These are phyloP conservation scores for Prunus davidiana DNA, from an alignment of 306 rosid species.

Conservation along the genomic window DNA sequence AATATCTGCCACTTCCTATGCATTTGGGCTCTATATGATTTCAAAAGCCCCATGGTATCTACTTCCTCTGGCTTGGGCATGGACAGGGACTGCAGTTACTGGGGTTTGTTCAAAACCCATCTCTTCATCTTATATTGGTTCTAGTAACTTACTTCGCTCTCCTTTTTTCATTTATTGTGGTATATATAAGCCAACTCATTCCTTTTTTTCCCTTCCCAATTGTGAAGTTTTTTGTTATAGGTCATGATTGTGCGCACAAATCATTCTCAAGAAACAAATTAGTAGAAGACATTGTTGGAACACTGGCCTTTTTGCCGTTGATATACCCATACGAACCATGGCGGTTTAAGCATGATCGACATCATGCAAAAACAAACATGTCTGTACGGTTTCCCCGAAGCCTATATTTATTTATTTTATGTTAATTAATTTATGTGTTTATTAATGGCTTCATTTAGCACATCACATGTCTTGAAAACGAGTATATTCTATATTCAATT, in stretches of 20 bases:
- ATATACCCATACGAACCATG: conserved; percentile 97
- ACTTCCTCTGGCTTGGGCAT: conserved; percentile 99
- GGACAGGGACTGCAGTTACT: conserved; percentile 96
- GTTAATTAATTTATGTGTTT: not conserved
- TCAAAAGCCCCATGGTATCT: conserved; percentile 94
- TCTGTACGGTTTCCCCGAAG: conserved; percentile 30
- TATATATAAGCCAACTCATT: conserved; percentile 25
- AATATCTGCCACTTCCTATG: conserved; percentile 79
- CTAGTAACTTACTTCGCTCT: not conserved
- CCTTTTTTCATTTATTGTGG: not conserved
- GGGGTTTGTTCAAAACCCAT: conserved; percentile 70
- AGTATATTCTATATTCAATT: not conserved
- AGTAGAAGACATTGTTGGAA: conserved; percentile 93
- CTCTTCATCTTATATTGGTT: conserved; percentile 15
- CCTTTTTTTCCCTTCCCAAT: conserved; percentile 8
- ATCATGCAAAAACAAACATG: conserved; percentile 99
- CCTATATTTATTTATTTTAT: not conserved
- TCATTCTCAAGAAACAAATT: conserved; percentile 92
- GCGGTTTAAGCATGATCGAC: conserved; percentile 95
- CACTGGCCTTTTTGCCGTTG: conserved; percentile 86
- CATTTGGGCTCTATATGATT: conserved; percentile 77
- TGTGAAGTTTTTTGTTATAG: conserved; percentile 86
- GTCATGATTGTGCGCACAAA: conserved; percentile 98
- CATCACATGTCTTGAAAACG: not conserved
- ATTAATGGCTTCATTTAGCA: not conserved